These are phyloP conservation scores for Cocos nucifera DNA, from an alignment of 176 grass and related monocot genomes.

Conservation along the genomic window DNA sequence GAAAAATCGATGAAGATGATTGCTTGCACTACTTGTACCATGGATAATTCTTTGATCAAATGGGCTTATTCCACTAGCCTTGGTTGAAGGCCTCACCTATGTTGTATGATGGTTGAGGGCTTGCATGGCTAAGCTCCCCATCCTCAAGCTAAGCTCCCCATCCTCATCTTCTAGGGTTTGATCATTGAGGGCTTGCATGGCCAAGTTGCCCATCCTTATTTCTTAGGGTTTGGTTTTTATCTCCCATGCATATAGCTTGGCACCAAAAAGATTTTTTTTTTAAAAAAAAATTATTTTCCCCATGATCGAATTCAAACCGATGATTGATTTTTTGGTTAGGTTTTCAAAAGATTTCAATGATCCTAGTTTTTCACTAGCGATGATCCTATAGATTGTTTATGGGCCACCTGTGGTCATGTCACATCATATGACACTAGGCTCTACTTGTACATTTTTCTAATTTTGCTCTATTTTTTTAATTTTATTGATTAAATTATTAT, in stretches of 20 bases:
- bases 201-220: constrained; percentile 68
- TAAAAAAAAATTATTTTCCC: neutral
- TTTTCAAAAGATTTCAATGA: constrained; percentile 75
- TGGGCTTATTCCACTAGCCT: constrained; percentile 77
- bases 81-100: constrained; percentile 39
- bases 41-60: constrained; percentile 72
- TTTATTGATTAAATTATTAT: too few relatives aligned
- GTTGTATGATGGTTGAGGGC: constrained; percentile 25
- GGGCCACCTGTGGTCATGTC: too few relatives aligned
- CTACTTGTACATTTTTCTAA: too few relatives aligned
- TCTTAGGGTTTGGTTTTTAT: constrained; percentile 87
- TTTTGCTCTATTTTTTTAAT: too few relatives aligned
- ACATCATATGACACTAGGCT: too few relatives aligned
- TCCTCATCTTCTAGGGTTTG: constrained; percentile 67
- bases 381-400: constrained; percentile 27
- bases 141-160: constrained; percentile 71
- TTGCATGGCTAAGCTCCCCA: constrained; percentile 70
- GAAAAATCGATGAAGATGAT: constrained; percentile 83
- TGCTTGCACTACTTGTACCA: constrained; percentile 97
- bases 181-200: constrained; percentile 54
- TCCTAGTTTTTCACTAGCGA: constrained; percentile 71
- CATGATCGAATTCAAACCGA: neutral
- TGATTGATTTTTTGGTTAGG: constrained; percentile 34
- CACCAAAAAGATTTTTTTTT: neutral
- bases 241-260: constrained; percentile 44